Conservation (phyloP, 2,329 filamentous ascomycete species). For the Neonectria ditissima region DNA sequence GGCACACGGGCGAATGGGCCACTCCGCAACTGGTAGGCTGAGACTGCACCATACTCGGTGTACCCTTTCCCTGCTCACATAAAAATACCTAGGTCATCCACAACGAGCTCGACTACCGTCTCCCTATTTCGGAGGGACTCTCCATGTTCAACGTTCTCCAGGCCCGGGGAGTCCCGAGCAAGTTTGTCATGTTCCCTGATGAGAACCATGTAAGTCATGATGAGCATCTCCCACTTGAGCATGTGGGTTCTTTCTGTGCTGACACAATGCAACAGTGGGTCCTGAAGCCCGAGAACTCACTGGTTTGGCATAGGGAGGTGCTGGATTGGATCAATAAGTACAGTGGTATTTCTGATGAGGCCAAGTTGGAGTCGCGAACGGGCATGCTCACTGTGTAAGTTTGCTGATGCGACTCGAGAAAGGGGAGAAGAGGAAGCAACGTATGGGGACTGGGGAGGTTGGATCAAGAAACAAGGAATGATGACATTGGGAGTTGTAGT, state of each 20-base stretch:
- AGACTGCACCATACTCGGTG: neutral
- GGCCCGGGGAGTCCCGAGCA: slow-evolving; percentile 78
- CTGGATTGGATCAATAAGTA: slow-evolving; percentile 80
- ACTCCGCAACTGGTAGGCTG: slow-evolving; percentile 82
- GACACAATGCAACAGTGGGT: slow-evolving; percentile 71
- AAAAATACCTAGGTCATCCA: slow-evolving; percentile 72
- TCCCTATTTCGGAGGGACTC: slow-evolving; percentile 87
- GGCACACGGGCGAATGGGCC: slow-evolving; percentile 75
- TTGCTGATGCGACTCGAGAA: no score
- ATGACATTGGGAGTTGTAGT: neutral
- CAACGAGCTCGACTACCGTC: slow-evolving; percentile 87
- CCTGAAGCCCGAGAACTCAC: slow-evolving; percentile 88
- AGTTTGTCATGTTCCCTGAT: slow-evolving; percentile 83
- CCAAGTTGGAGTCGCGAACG: slow-evolving; percentile 35
- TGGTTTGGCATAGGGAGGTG: slow-evolving; percentile 91
- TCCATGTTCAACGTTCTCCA: slow-evolving; percentile 90
- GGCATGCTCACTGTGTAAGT: slow-evolving; percentile 34
- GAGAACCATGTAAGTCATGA: slow-evolving; percentile 66
- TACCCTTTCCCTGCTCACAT: slow-evolving; percentile 7
- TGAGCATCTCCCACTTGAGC: neutral
- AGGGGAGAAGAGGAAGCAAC: no score
- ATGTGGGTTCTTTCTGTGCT: neutral
- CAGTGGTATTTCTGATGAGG: slow-evolving; percentile 56
- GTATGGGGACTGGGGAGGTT: neutral
- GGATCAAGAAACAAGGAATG: slow-evolving; percentile 4